Evolutionary conservation across 345 rosid species (phyloP).

Genomic region (Eutrema heterophyllum): DNA sequence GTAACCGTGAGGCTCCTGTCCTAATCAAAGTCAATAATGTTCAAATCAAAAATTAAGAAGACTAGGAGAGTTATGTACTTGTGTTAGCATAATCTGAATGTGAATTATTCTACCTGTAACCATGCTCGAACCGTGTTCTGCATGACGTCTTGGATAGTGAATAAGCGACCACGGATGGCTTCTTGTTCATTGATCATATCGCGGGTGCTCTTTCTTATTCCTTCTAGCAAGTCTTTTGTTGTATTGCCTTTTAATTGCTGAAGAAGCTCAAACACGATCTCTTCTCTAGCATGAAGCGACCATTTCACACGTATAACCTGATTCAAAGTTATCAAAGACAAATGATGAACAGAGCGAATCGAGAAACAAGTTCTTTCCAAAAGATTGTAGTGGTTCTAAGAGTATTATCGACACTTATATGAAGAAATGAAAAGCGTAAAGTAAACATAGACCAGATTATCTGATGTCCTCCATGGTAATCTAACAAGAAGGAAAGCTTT

Average conservation of each 20-base stretch:
- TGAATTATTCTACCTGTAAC: conserved; percentile 45
- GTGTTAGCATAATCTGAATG: not conserved
- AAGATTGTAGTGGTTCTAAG: not conserved
- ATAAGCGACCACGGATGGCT: not conserved
- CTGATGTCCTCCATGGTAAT: not conserved
- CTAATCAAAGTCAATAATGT: conserved; percentile 30
- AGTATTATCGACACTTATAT: not conserved
- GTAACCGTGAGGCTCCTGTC: conserved; percentile 60
- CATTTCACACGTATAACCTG: conserved; percentile 69
- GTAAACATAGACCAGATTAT: not conserved
- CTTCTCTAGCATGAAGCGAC: conserved; percentile 67
- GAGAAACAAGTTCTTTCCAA: not conserved
- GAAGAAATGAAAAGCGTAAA: not conserved
- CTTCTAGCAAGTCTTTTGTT: not conserved
- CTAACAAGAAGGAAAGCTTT: conserved; percentile 3
- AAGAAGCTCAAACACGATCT: conserved; percentile 45
- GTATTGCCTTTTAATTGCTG: not conserved
- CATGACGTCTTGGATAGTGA: conserved; percentile 36
- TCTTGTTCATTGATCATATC: conserved; percentile 31
- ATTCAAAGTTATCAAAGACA: not conserved
- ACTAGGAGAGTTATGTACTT: not conserved
- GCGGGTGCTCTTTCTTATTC: not conserved
- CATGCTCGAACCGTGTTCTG: conserved; percentile 63
- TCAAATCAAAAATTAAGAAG: not conserved
- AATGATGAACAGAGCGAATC: not conserved